Evolutionary conservation across 2,329 filamentous ascomycete species (phyloP).

Genomic region (Botrytis cinerea): DNA sequence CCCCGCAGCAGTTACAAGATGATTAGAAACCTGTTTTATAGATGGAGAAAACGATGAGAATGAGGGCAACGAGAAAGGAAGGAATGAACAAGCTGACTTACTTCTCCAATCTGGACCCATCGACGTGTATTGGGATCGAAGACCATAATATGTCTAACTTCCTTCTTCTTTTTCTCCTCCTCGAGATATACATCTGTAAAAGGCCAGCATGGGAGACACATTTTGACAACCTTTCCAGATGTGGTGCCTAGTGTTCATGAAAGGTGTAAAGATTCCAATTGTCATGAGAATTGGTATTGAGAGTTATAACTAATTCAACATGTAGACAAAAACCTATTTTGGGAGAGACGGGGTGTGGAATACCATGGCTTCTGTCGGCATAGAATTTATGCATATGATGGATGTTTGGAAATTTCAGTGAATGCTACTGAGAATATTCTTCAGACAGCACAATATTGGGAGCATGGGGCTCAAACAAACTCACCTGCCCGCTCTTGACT

Average conservation of each 20-base stretch:
- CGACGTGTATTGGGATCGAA: conserved; percentile 31
- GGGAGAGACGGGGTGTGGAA: no score
- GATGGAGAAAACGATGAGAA: background rate
- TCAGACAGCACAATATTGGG: background rate
- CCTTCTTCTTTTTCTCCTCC: conserved; percentile 29
- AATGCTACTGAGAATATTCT: background rate
- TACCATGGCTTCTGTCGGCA: background rate
- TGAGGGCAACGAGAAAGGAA: background rate
- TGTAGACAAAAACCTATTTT: background rate
- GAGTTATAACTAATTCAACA: background rate
- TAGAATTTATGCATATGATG: background rate
- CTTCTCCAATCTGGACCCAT: conserved; percentile 28
- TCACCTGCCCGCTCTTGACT: background rate
- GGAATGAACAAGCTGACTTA: conserved; percentile 22
- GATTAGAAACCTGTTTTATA: background rate
- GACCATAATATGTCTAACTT: conserved; percentile 23
- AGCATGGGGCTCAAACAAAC: background rate
- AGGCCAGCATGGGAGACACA: conserved; percentile 36
- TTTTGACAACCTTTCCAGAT: background rate
- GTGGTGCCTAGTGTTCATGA: background rate
- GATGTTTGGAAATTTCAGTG: background rate
- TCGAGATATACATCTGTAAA: conserved; percentile 35
- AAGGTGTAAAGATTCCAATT: background rate
- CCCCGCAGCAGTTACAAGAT: background rate
- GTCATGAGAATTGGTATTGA: background rate